Percentiles rank a stretch among this genome's conserved stretches.
These are phyloP conservation scores for Stephanodiscus triporus DNA, from an alignment of 108 stramenopile species.

Conservation along the genomic window DNA sequence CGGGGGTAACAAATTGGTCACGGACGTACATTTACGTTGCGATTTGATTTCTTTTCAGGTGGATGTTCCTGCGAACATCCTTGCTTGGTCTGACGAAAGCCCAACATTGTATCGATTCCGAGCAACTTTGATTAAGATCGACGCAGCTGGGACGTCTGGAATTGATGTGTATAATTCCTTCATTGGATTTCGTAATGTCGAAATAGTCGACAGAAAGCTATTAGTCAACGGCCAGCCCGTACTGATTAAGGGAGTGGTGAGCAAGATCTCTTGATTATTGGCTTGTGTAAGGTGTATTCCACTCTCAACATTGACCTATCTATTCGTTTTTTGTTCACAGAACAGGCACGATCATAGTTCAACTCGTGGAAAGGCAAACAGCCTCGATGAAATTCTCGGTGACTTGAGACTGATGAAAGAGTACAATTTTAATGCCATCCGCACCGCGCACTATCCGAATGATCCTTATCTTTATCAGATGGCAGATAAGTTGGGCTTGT, in stretches of 20 bases:
- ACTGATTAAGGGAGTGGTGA: conserved; percentile 51
- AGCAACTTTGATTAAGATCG: conserved; percentile 19
- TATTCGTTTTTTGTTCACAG: conserved; percentile 66
- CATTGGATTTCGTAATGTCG: conserved; percentile 36
- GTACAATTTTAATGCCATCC: conserved; percentile 96
- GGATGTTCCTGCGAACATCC: conserved; percentile 18
- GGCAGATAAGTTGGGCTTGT: conserved; percentile 90
- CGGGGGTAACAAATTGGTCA: neutral
- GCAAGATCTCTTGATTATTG: no score
- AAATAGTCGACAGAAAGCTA: conserved; percentile 29
- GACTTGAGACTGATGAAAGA: conserved; percentile 72
- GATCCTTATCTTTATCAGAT: conserved; percentile 90
- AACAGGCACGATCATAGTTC: conserved; percentile 97
- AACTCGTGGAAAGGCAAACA: conserved; percentile 79
- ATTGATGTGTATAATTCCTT: conserved; percentile 19
- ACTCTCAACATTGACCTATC: neutral
- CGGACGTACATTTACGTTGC: conserved; percentile 23
- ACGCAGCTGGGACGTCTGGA: neutral
- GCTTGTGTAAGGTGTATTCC: no score
- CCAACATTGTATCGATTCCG: conserved; percentile 36
- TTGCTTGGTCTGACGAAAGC: conserved; percentile 38
- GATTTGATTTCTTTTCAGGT: conserved; percentile 35
- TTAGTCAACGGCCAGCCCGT: conserved; percentile 49
- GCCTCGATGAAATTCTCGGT: conserved; percentile 61
- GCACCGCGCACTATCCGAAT: conserved; percentile 94